Base-by-base conservation (phyloP, 2,329 filamentous ascomycete species). In the Teratosphaeriaceae sp. region DNA sequence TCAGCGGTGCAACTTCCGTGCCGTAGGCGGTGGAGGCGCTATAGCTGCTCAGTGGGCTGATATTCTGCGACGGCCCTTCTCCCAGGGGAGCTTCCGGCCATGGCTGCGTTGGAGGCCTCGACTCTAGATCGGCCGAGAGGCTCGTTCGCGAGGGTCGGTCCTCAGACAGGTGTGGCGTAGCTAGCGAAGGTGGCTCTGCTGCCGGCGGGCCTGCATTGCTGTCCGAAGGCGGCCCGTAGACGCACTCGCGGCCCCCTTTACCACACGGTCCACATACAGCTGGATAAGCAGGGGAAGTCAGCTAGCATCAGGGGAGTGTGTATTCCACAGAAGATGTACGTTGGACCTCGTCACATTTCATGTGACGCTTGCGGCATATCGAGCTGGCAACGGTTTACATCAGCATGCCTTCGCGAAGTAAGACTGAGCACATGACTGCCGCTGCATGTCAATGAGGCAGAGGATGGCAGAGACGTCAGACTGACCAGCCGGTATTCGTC, bases 331-430 rank as follows among this genome's bases (percentile, higher is more conserved):
- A 18, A 9, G 9, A 22, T 16, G 5, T 22, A 36, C 34, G 70
- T 47, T 64, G 67, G 26, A 59, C 59, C 57, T 74, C 71, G 48
- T 73, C 71, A 52, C 72, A 75, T 58, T 75, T 75, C 53, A 73
- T 70, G 46, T 73, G 67, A 43, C 72, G 60, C 35, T 57, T 57
- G 2, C 59, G 48, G 41, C 59, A 61, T 21, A 58, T 52, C 4
- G 49, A 24, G 42, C 57, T 60, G 43, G 18, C 21, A 30, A 20
- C 9, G 12, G 23, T 20, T 15, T 24, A 21, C 38, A 19, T 21
- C 12, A 21, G 24, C 46, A 33, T 43, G 47, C 21, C 29, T 13
- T 16, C 22, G n/a, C n/a, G n/a, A n/a, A n/a, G n/a, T n/a, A n/a
- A n/a, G n/a, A n/a, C n/a, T n/a, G n/a, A n/a, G n/a, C n/a, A n/a